These are phyloP conservation scores for Erodium texanum DNA, from an alignment of 441 rosid genomes.

Conservation along the genomic window DNA sequence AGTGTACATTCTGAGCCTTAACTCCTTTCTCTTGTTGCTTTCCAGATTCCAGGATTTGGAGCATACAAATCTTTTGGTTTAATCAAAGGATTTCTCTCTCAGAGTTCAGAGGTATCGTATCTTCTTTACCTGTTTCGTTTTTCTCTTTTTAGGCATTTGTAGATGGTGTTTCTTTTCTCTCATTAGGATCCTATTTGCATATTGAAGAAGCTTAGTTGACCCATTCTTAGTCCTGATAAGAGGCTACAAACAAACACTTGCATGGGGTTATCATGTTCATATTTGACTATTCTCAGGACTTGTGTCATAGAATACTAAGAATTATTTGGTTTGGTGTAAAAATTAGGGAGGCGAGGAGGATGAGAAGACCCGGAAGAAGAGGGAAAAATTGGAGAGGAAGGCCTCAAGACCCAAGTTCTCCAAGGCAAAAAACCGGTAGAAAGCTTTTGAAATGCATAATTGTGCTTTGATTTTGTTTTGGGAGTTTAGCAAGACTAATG, in stretches of 20 bases:
- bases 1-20: neutral
- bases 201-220: neutral
- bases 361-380: slow-evolving; percentile 53
- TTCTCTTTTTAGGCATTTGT: neutral
- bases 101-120: slow-evolving; percentile 52
- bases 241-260: neutral
- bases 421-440: slow-evolving; percentile 38
- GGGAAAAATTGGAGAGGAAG: slow-evolving; percentile 63
- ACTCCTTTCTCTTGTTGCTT: slow-evolving; percentile 8
- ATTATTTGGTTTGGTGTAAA: slow-evolving; percentile 4
- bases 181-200: neutral
- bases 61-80: slow-evolving; percentile 59
- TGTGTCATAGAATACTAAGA: neutral
- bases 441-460: neutral
- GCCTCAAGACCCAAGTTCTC: slow-evolving; percentile 44
- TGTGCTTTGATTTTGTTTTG: too few species aligned
- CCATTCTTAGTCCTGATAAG: neutral
- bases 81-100: slow-evolving; percentile 49
- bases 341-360: slow-evolving; percentile 44
- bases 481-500: too few species aligned
- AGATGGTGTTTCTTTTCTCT: neutral
- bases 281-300: neutral
- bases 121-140: neutral
- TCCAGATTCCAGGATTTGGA: slow-evolving; percentile 67
- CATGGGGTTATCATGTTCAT: neutral